Evolutionary conservation across 2,329 filamentous ascomycete species (phyloP).

Genomic region (Ceratocystis cubensis): DNA sequence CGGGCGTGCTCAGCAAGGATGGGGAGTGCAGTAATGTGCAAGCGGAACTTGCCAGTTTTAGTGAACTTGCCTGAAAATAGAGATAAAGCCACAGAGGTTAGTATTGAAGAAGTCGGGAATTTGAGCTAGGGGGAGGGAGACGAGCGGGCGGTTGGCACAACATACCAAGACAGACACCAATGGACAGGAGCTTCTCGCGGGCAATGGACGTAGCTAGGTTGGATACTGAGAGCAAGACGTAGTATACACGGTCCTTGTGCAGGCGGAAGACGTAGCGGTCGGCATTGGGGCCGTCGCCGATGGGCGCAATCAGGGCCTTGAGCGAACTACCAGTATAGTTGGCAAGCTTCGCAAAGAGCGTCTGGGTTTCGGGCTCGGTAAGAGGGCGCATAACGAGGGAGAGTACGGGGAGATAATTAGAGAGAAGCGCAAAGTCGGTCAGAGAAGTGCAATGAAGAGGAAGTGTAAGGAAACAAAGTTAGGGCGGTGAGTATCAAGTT

Average conservation of each 20-base stretch:
- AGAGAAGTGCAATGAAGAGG: neutral
- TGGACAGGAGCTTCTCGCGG: conserved; percentile 66
- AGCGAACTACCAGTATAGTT: conserved; percentile 82
- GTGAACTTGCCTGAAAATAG: conserved; percentile 66
- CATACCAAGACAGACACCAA: conserved; percentile 71
- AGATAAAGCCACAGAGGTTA: neutral
- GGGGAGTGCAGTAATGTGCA: conserved; percentile 82
- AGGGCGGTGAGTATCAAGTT: conserved; percentile 1
- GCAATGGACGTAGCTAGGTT: conserved; percentile 82
- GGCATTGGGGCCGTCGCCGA: conserved; percentile 52
- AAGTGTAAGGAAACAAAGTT: neutral
- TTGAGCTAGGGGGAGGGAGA: neutral
- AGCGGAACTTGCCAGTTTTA: conserved; percentile 87
- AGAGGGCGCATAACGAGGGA: conserved; percentile 57
- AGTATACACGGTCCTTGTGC: conserved; percentile 76
- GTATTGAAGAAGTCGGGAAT: neutral
- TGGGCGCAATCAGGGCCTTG: conserved; percentile 67
- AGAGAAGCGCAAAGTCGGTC: conserved; percentile 1
- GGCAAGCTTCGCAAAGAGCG: conserved; percentile 82
- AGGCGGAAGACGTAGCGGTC: conserved; percentile 81
- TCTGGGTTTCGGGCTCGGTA: conserved; percentile 66
- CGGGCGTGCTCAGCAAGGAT: conserved; percentile 82
- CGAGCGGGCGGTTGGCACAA: neutral
- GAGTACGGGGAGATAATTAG: neutral
- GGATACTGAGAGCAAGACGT: conserved; percentile 76